Conservation (phyloP, 192 early-diverging fungal species). For the Backusella luteola region DNA sequence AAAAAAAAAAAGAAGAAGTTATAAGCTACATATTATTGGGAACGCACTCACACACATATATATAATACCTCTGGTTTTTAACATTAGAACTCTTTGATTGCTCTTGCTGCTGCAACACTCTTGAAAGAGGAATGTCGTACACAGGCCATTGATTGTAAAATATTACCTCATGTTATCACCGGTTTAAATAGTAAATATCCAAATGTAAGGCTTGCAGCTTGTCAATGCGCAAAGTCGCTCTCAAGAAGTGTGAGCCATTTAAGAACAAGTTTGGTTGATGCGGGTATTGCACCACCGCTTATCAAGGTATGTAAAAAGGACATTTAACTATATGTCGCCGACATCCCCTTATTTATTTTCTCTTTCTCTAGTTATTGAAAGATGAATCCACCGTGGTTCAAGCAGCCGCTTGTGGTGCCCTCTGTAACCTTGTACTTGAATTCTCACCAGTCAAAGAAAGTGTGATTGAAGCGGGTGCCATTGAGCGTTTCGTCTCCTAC, state of each 20-base stretch:
- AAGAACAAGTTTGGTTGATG: conserved; percentile 78
- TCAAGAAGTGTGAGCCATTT: conserved; percentile 75
- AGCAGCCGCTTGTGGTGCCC: conserved; percentile 66
- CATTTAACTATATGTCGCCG: too few relatives aligned
- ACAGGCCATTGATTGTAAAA: conserved; percentile 73
- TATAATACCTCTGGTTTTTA: neutral
- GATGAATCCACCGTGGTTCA: conserved; percentile 64
- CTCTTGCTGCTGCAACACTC: conserved; percentile 69
- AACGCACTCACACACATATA: neutral
- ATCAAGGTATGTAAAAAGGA: conserved; percentile 46
- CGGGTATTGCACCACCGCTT: conserved; percentile 65
- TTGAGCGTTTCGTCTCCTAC: conserved; percentile 67
- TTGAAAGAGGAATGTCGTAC: conserved; percentile 71
- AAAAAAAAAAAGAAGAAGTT: too few relatives aligned
- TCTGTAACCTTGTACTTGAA: conserved; percentile 86
- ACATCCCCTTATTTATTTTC: neutral
- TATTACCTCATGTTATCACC: conserved; percentile 68
- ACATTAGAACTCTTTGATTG: conserved; percentile 62
- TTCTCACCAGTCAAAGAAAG: conserved; percentile 78
- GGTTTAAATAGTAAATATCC: conserved; percentile 58
- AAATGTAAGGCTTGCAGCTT: conserved; percentile 70
- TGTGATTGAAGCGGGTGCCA: conserved; percentile 70
- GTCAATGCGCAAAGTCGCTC: conserved; percentile 73
- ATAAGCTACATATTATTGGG: neutral
- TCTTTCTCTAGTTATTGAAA: conserved; percentile 44